phyloP scores from a whole-genome alignment of 2,329 filamentous ascomycete species.

The Cyphellophora attinorum region DNA sequence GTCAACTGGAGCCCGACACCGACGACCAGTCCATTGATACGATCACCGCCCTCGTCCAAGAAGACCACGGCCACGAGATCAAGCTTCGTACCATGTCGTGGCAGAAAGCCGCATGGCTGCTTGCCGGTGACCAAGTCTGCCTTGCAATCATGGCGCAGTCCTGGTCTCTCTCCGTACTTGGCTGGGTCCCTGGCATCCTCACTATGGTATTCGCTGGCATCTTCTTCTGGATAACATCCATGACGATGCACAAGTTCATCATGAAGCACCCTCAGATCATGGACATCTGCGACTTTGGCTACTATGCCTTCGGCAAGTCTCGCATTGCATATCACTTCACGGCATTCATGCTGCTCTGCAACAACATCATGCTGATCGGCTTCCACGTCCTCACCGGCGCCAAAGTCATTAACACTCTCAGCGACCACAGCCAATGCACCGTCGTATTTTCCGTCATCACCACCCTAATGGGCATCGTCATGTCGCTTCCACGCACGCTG shows the following conservation, averaged over 20 bases:
- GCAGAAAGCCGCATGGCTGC: constrained; percentile 41
- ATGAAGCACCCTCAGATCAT: constrained; percentile 43
- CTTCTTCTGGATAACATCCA: constrained; percentile 41
- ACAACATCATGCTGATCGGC: constrained; percentile 42
- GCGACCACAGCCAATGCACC: constrained; percentile 39
- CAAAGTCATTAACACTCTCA: constrained; percentile 40
- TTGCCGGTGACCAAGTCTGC: constrained; percentile 41
- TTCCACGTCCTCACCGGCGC: constrained; percentile 43
- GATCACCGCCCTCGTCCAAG: constrained; percentile 21
- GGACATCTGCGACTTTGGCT: constrained; percentile 40
- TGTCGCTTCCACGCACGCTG: constrained; percentile 37
- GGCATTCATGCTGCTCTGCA: constrained; percentile 39
- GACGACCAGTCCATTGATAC: constrained; percentile 11
- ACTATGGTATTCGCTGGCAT: constrained; percentile 36
- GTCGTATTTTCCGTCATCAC: constrained; percentile 39
- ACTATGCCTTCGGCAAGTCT: constrained; percentile 36
- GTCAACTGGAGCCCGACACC: too few relatives aligned
- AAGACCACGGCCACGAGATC: constrained; percentile 41
- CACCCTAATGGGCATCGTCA: constrained; percentile 36
- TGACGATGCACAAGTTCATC: constrained; percentile 44
- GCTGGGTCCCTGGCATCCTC: constrained; percentile 38
- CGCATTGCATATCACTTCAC: constrained; percentile 36
- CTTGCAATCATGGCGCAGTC: constrained; percentile 44
- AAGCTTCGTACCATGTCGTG: constrained; percentile 45
- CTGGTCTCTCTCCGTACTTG: constrained; percentile 40